phyloP scores from a whole-genome alignment of 148 eudicot genomes.

The Agrostemma githago region DNA sequence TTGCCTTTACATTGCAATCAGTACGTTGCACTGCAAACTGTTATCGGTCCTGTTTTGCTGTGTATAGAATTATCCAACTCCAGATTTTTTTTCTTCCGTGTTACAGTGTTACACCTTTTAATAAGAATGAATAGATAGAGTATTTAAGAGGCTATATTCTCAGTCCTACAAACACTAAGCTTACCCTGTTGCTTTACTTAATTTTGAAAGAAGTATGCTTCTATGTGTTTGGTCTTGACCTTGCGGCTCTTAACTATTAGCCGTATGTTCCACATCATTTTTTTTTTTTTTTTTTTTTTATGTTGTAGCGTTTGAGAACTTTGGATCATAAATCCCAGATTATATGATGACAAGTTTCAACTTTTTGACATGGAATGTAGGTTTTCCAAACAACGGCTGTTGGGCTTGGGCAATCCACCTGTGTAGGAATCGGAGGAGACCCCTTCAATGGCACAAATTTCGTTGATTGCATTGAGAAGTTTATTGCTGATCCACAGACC shows the following conservation, averaged over 20 bases:
- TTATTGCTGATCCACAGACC: conserved; percentile 93
- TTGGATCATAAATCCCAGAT: background rate
- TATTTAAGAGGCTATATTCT: background rate
- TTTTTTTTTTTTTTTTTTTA: no score
- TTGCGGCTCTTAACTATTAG: background rate
- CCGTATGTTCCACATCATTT: background rate
- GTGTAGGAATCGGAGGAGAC: conserved; percentile 98
- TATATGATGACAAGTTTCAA: background rate
- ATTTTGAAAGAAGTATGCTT: background rate
- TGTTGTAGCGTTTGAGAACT: background rate
- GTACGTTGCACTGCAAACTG: background rate
- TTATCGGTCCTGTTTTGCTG: background rate
- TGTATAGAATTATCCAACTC: background rate
- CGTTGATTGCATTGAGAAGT: conserved; percentile 89
- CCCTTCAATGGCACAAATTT: conserved; percentile 98
- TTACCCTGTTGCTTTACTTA: background rate
- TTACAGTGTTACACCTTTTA: background rate
- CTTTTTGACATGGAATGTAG: conserved; percentile 28
- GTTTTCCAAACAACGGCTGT: conserved; percentile 97
- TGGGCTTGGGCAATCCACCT: conserved; percentile 96
- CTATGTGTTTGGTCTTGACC: background rate
- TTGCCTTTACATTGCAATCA: background rate
- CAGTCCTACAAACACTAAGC: background rate
- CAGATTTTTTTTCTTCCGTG: background rate
- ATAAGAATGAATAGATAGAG: conserved; percentile 1